Conservation (phyloP, 331 rosid genomes). For the Dryas integrifolia region DNA sequence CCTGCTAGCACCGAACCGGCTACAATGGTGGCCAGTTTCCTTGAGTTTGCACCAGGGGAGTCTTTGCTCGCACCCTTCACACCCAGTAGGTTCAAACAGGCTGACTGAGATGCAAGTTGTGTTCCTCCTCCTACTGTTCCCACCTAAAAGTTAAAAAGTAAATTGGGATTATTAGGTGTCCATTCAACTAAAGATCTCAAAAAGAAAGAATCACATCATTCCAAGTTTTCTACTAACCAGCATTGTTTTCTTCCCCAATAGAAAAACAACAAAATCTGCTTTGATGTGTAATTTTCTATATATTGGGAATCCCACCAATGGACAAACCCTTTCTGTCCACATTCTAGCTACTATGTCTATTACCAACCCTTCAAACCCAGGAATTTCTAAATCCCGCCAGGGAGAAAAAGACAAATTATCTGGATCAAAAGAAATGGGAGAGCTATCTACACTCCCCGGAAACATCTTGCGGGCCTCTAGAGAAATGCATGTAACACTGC, state of each 20-base stretch:
- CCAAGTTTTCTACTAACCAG: not conserved
- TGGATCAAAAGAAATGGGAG: too few species aligned
- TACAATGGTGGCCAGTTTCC: conserved; percentile 49
- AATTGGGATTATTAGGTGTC: not conserved
- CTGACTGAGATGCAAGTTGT: conserved; percentile 67
- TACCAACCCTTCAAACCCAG: not conserved
- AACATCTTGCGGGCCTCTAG: too few species aligned
- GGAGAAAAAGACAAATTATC: not conserved
- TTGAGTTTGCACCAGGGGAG: conserved; percentile 53
- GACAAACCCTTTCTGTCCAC: not conserved
- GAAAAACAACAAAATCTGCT: conserved; percentile 5
- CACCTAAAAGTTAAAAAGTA: conserved; percentile 38
- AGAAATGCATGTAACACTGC: too few species aligned
- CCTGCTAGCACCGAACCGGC: conserved; percentile 69
- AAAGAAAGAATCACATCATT: not conserved
- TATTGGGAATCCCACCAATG: not conserved
- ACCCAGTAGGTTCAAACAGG: conserved; percentile 61
- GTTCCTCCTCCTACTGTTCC: conserved; percentile 83
- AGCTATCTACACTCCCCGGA: too few species aligned
- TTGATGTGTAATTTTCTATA: not conserved
- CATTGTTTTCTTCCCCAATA: not conserved
- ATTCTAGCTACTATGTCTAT: not conserved
- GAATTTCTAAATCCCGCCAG: not conserved
- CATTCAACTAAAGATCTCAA: not conserved
- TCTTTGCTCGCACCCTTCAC: conserved; percentile 68